Conservation (phyloP, 306 rosid genomes). For the Cucumis melo region DNA sequence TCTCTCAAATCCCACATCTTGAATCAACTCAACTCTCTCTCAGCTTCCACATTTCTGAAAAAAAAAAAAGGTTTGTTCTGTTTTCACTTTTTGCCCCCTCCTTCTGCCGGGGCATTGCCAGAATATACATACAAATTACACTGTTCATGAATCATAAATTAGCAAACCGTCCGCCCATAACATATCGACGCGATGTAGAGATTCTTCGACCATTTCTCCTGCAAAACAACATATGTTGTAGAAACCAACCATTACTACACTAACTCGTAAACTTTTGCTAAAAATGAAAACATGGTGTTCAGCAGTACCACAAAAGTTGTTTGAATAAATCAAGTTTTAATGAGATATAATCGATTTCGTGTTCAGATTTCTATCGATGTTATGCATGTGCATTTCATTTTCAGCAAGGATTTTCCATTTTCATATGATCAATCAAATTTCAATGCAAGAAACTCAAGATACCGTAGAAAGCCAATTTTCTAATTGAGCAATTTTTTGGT, state of each 20-base stretch:
- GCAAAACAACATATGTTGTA: slow-evolving; percentile 17
- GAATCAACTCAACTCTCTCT: slow-evolving; percentile 8
- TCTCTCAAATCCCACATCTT: neutral
- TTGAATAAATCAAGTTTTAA: neutral
- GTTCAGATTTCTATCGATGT: neutral
- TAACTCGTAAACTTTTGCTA: neutral
- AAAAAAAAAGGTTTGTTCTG: slow-evolving; percentile 1
- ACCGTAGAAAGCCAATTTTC: neutral
- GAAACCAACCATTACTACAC: neutral
- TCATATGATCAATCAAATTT: neutral
- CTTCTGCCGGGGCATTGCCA: slow-evolving; percentile 15
- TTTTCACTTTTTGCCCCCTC: slow-evolving; percentile 13
- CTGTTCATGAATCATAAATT: slow-evolving; percentile 16
- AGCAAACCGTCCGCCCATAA: slow-evolving; percentile 85
- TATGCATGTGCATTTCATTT: neutral
- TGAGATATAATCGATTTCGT: neutral
- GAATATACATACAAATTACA: slow-evolving; percentile 15
- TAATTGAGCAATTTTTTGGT: neutral
- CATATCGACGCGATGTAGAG: slow-evolving; percentile 89
- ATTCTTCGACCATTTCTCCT: slow-evolving; percentile 93
- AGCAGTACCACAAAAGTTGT: neutral
- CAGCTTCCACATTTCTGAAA: slow-evolving; percentile 3
- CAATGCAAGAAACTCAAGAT: neutral
- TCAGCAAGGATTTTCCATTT: neutral
- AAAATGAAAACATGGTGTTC: neutral